Percentiles rank a stretch among this genome's conserved stretches.
Evolutionary conservation across 768 basidiomycete species (phyloP).

Genomic region (Dendrothele bispora): DNA sequence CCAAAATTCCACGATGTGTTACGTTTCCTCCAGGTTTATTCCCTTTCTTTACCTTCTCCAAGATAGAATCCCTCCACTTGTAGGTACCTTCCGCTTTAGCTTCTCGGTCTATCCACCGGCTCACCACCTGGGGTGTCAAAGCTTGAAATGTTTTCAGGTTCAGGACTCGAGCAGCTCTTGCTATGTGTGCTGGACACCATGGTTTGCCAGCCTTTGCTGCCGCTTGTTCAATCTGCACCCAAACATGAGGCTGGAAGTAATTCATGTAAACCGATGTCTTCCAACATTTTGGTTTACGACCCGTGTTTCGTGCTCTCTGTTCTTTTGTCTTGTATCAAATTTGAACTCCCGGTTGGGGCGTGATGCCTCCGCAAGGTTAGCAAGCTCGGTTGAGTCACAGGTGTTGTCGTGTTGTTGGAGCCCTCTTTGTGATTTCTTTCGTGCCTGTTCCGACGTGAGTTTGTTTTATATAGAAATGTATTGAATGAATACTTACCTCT

Average conservation of each 20-base stretch:
- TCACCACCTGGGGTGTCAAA: background rate
- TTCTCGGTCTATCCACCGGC: background rate
- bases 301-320: background rate
- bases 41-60: background rate
- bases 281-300: background rate
- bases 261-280: background rate
- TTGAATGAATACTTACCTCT: no score
- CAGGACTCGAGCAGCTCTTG: background rate
- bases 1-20: background rate
- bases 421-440: no score
- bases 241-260: background rate
- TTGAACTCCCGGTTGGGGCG: background rate
- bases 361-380: background rate
- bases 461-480: no score
- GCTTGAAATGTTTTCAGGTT: background rate
- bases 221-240: background rate
- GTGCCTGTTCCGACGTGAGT: no score
- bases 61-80: background rate
- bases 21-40: background rate
- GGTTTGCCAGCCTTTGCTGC: background rate
- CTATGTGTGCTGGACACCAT: background rate
- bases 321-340: background rate
- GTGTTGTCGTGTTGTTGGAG: no score
- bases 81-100: background rate
- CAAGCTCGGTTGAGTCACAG: background rate